Conservation (phyloP, 805 yeast species). For the Suhomyces kilbournensis region DNA sequence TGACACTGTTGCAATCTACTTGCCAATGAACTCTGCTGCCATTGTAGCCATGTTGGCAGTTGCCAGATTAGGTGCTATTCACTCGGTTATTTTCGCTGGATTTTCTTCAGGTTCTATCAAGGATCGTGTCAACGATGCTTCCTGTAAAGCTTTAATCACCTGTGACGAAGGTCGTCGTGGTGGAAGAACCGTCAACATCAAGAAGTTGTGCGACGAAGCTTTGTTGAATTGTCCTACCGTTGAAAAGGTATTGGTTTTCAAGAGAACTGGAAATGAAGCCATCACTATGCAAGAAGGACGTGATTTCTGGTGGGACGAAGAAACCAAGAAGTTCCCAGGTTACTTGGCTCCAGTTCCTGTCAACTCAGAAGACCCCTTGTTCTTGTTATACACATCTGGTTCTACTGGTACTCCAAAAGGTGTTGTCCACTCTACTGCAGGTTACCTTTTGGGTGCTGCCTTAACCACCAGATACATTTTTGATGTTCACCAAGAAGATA, state of each 20-base stretch:
- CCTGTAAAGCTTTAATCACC: conserved; percentile 69
- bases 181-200: conserved; percentile 75
- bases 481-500: conserved; percentile 72
- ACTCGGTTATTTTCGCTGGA: conserved; percentile 84
- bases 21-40: conserved; percentile 86
- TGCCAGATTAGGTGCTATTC: conserved; percentile 77
- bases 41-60: conserved; percentile 73
- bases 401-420: conserved; percentile 91
- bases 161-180: conserved; percentile 84
- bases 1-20: conserved; percentile 80
- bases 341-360: conserved; percentile 75
- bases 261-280: conserved; percentile 64
- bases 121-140: conserved; percentile 71
- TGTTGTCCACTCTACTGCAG: conserved; percentile 78
- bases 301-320: conserved; percentile 78
- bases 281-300: conserved; percentile 52
- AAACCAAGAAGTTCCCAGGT: conserved; percentile 59
- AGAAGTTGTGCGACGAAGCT: conserved; percentile 81
- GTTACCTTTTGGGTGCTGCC: conserved; percentile 71
- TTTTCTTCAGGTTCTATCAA: conserved; percentile 69
- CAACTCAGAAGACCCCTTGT: conserved; percentile 76
- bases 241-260: conserved; percentile 65
- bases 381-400: conserved; percentile 80
- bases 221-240: conserved; percentile 64
- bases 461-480: conserved; percentile 72